phyloP scores from a whole-genome alignment of 2,329 filamentous ascomycete species.

The Sarocladium oryzae region DNA sequence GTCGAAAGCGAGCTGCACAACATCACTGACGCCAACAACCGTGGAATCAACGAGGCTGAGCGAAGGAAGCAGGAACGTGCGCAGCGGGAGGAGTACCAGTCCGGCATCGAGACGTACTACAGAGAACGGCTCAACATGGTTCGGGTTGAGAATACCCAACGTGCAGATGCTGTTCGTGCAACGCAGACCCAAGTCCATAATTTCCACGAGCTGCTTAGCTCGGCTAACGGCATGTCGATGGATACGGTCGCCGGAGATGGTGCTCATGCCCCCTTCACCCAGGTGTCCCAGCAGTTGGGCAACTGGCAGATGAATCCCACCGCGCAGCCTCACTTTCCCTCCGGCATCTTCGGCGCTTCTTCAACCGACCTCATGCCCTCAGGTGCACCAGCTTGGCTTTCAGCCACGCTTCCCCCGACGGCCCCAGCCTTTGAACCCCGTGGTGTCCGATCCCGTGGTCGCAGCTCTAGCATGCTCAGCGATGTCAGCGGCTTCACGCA shows the following conservation, averaged over 20 bases:
- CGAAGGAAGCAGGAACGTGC: constrained; percentile 46
- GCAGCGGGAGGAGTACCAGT: constrained; percentile 39
- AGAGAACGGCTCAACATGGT: constrained; percentile 36
- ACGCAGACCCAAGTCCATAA: constrained; percentile 26
- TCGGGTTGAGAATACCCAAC: constrained; percentile 22
- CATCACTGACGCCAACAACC: constrained; percentile 61
- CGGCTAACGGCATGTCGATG: constrained; percentile 25
- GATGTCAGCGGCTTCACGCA: constrained; percentile 62
- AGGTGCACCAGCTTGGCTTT: constrained; percentile 26
- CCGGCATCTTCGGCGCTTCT: constrained; percentile 30
- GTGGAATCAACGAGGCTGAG: constrained; percentile 58
- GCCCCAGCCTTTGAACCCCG: constrained; percentile 28
- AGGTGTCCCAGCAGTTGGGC: constrained; percentile 18
- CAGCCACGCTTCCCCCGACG: constrained; percentile 26
- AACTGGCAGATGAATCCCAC: constrained; percentile 30
- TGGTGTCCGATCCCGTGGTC: constrained; percentile 41
- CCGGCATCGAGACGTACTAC: constrained; percentile 39
- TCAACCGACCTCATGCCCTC: constrained; percentile 24
- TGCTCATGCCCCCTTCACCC: constrained; percentile 13
- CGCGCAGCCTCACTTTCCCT: constrained; percentile 26
- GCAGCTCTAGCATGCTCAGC: constrained; percentile 62
- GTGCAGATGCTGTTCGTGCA: constrained; percentile 23
- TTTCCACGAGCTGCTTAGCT: constrained; percentile 26
- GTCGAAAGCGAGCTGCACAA: constrained; percentile 66
- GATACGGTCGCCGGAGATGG: constrained; percentile 18